Conservation (phyloP, 164 flowering plant genomes). For the Piper betle region DNA sequence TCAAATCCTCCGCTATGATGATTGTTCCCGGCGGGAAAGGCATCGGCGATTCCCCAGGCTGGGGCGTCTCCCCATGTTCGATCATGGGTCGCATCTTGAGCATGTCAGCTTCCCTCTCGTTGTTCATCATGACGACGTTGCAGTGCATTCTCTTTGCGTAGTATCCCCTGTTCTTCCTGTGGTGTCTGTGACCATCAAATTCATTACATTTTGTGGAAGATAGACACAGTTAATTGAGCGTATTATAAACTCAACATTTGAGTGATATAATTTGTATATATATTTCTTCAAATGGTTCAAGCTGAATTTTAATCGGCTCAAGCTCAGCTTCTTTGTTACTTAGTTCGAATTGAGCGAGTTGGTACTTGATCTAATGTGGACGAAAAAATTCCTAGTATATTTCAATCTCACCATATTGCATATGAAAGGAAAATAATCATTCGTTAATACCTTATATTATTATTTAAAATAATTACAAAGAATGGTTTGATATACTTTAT, state of each 20-base stretch:
- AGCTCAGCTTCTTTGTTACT: too few relatives aligned
- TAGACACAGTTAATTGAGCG: too few relatives aligned
- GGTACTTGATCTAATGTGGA: too few relatives aligned
- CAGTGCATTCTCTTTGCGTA: constrained; percentile 33
- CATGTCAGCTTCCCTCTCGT: constrained; percentile 28
- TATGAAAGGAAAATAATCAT: too few relatives aligned
- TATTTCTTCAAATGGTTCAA: neutral
- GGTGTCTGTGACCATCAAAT: constrained; percentile 19
- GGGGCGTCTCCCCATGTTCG: neutral
- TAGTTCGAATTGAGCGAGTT: too few relatives aligned
- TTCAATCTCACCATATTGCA: too few relatives aligned
- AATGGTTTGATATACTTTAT: too few relatives aligned
- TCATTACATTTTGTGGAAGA: too few relatives aligned
- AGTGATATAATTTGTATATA: neutral
- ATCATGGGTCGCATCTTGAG: constrained; percentile 19
- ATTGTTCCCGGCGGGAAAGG: neutral
- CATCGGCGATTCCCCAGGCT: neutral
- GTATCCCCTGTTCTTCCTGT: constrained; percentile 23
- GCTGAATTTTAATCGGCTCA: neutral
- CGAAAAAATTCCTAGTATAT: too few relatives aligned
- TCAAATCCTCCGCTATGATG: neutral
- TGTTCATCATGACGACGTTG: constrained; percentile 36
- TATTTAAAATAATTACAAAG: too few relatives aligned
- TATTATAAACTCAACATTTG: too few relatives aligned
- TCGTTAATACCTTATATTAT: too few relatives aligned